A percentile compares a stretch with the other conserved stretches of the same genome.
Conservation (phyloP, 163 green algal genomes). For the Chloromonas sp. region DNA sequence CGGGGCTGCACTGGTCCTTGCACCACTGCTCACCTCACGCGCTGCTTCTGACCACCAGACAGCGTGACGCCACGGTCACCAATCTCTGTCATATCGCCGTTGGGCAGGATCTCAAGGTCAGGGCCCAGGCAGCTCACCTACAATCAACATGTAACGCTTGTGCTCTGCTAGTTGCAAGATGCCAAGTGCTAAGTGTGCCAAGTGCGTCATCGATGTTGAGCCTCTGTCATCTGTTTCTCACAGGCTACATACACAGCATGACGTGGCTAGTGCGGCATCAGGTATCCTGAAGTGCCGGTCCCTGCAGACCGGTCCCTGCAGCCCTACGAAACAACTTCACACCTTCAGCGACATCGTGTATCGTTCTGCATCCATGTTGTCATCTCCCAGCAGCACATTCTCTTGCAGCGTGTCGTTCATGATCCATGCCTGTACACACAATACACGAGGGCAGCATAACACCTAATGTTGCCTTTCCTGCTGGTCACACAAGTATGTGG, state of each 20-base stretch:
- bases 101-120: conserved; percentile 55
- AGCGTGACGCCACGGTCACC: conserved; percentile 65
- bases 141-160: background rate
- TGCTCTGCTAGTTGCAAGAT: too few relatives aligned
- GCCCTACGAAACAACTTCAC: background rate
- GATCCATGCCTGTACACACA: conserved; percentile 43
- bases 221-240: too few relatives aligned
- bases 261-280: too few relatives aligned
- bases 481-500: too few relatives aligned
- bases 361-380: conserved; percentile 27
- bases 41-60: conserved; percentile 73
- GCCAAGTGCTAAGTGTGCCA: too few relatives aligned
- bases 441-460: too few relatives aligned
- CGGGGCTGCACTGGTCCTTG: background rate
- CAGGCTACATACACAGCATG: too few relatives aligned
- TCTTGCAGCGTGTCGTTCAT: conserved; percentile 63
- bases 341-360: conserved; percentile 35
- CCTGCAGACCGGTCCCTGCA: background rate
- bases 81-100: conserved; percentile 62
- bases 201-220: too few relatives aligned
- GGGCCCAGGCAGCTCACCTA: conserved; percentile 42
- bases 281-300: too few relatives aligned
- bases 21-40: conserved; percentile 27
- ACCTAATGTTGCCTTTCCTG: too few relatives aligned
- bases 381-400: conserved; percentile 53